A percentile compares a stretch with the other conserved stretches of the same genome.
These are phyloP conservation scores for Lumnitzera racemosa DNA, from an alignment of 345 rosid genomes.

Conservation along the genomic window DNA sequence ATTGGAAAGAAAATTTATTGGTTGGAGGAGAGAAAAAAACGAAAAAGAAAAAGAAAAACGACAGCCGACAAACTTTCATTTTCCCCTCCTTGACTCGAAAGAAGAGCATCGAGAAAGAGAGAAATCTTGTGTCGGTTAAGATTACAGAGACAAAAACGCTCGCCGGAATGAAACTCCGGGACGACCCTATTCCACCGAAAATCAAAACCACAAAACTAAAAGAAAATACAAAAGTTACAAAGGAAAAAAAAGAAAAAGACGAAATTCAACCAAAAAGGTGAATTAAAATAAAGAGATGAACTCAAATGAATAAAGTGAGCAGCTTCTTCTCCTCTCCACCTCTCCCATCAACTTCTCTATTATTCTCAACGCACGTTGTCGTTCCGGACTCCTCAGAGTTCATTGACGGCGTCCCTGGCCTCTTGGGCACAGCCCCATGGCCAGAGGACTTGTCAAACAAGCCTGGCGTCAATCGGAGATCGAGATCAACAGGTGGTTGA, in stretches of 20 bases:
- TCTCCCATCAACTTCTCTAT: conserved; percentile 8
- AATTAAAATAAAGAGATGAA: conserved; percentile 5
- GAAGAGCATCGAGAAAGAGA: conserved; percentile 10
- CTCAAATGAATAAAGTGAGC: conserved; percentile 47
- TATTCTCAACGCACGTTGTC: conserved; percentile 55
- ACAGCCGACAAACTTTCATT: conserved; percentile 42
- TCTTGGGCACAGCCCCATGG: conserved; percentile 19
- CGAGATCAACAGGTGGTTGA: conserved; percentile 39
- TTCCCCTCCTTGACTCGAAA: conserved; percentile 27
- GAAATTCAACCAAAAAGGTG: background rate
- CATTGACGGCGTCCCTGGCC: conserved; percentile 70
- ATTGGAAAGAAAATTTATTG: too few relatives aligned
- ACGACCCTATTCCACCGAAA: conserved; percentile 9
- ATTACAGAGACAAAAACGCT: conserved; percentile 19
- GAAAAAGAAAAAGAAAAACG: conserved; percentile 2
- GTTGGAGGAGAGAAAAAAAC: background rate
- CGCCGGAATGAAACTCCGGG: conserved; percentile 38
- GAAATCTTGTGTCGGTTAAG: conserved; percentile 50
- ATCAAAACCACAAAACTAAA: too few relatives aligned
- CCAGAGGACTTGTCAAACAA: conserved; percentile 15
- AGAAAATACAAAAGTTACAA: background rate
- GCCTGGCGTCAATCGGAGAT: conserved; percentile 52
- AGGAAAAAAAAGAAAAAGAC: background rate
- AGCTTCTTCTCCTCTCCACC: conserved; percentile 40
- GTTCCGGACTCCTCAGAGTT: conserved; percentile 82